phyloP scores from a whole-genome alignment of 768 basidiomycete species.

The Lentinula sp. region DNA sequence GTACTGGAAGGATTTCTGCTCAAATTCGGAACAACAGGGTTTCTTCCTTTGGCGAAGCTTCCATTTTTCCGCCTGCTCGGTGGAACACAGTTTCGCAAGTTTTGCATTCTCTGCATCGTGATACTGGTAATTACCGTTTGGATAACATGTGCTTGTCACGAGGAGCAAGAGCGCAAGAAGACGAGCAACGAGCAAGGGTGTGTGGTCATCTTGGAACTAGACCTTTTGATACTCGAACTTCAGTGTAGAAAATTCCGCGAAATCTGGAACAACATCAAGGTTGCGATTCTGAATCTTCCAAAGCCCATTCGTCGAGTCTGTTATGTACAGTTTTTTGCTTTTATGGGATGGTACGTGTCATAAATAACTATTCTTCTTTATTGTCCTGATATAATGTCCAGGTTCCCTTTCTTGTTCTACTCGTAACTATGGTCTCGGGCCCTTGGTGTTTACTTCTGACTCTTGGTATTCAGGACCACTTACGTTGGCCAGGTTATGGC shows the following conservation, averaged over 20 bases:
- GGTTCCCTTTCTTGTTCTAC: slow-evolving; percentile 96
- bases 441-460: background rate
- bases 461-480: slow-evolving; percentile 56
- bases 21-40: slow-evolving; percentile 42
- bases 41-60: slow-evolving; percentile 77
- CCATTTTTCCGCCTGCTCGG: slow-evolving; percentile 78
- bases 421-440: slow-evolving; percentile 41
- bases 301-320: slow-evolving; percentile 85
- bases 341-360: slow-evolving; percentile 82
- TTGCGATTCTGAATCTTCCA: slow-evolving; percentile 69
- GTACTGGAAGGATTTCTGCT: slow-evolving; percentile 4
- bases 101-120: slow-evolving; percentile 80
- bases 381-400: slow-evolving; percentile 17
- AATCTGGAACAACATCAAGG: slow-evolving; percentile 72
- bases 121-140: slow-evolving; percentile 78
- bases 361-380: background rate
- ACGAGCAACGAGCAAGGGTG: slow-evolving; percentile 36
- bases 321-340: slow-evolving; percentile 90
- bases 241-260: slow-evolving; percentile 55
- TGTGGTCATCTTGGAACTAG: slow-evolving; percentile 6
- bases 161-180: slow-evolving; percentile 65
- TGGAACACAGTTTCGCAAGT: slow-evolving; percentile 93
- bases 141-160: slow-evolving; percentile 83
- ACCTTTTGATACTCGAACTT: background rate
- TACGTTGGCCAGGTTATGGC: slow-evolving; percentile 96